Percentiles rank a stretch among this genome's conserved stretches.
phyloP scores from a whole-genome alignment of 1,284 basidiomycete genomes.

The Tremellales sp. region DNA sequence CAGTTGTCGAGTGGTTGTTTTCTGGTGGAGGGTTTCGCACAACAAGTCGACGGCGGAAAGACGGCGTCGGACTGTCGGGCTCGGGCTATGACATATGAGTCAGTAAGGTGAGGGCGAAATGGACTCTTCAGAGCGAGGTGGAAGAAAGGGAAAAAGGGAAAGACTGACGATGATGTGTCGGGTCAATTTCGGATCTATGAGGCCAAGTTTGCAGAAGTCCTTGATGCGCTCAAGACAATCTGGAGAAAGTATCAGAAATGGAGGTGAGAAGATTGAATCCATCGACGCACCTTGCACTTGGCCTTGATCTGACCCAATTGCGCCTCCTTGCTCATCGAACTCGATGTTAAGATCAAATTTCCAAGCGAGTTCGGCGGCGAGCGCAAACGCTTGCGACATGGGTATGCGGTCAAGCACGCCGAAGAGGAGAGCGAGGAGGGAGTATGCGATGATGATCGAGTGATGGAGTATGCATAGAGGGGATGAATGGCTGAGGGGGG shows the following conservation, averaged over 20 bases:
- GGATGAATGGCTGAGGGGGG: conserved; percentile 12
- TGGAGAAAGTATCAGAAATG: neutral
- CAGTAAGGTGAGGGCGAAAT: too few species aligned
- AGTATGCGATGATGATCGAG: conserved; percentile 26
- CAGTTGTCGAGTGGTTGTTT: too few species aligned
- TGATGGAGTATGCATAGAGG: conserved; percentile 30
- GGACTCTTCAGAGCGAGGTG: too few species aligned
- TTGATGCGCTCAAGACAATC: conserved; percentile 7
- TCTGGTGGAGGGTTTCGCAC: too few species aligned
- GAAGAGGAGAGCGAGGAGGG: conserved; percentile 26
- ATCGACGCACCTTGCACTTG: conserved; percentile 22
- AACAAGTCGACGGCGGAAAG: too few species aligned
- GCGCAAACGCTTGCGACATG: conserved; percentile 12
- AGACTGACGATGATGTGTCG: conserved; percentile 8
- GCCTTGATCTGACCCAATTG: conserved; percentile 15
- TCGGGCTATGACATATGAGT: too few species aligned
- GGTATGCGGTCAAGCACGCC: conserved; percentile 20
- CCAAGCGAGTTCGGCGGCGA: conserved; percentile 25
- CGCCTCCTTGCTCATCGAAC: conserved; percentile 12
- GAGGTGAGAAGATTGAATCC: too few species aligned
- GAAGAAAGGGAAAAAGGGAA: too few species aligned
- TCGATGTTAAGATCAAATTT: conserved; percentile 28
- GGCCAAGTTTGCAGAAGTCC: conserved; percentile 8
- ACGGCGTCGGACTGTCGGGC: too few species aligned
- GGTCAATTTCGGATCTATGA: conserved; percentile 9